A percentile compares a stretch with the other conserved stretches of the same genome.
These are phyloP conservation scores for Aspergillus spinulosporus DNA, from an alignment of 2,329 filamentous ascomycete species.

Conservation along the genomic window DNA sequence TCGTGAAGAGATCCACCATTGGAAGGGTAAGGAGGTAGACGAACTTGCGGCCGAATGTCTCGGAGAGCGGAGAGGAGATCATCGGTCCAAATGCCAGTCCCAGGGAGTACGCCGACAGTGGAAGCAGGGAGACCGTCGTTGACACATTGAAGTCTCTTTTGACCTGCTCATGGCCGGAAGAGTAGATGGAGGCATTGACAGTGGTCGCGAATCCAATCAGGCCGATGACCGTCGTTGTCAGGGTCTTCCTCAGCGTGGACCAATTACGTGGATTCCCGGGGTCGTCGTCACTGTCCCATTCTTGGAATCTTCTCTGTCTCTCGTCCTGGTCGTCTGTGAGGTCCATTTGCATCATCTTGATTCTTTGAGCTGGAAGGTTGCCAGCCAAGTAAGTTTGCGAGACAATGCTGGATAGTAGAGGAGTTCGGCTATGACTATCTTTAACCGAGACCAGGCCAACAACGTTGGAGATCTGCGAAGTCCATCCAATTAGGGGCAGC, in stretches of 20 bases:
- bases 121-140: conserved; percentile 50
- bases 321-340: not conserved
- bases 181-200: conserved; percentile 36
- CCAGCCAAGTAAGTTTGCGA: not conserved
- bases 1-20: conserved; percentile 57
- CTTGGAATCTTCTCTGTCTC: not conserved
- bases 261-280: conserved; percentile 21
- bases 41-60: conserved; percentile 66
- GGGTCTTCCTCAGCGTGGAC: conserved; percentile 17
- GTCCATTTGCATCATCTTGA: conserved; percentile 3
- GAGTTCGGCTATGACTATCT: not conserved
- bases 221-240: conserved; percentile 18
- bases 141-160: conserved; percentile 42
- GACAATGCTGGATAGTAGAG: not conserved
- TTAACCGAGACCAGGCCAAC: not conserved
- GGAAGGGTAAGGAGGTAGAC: conserved; percentile 70
- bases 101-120: conserved; percentile 69
- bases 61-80: conserved; percentile 71
- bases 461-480: not conserved
- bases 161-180: conserved; percentile 55
- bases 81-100: conserved; percentile 71
- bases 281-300: conserved; percentile 14
- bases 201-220: conserved; percentile 22
- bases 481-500: not conserved
- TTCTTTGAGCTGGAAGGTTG: not conserved